phyloP scores from a whole-genome alignment of 164 flowering plant species.

The Macadamia integrifolia region DNA sequence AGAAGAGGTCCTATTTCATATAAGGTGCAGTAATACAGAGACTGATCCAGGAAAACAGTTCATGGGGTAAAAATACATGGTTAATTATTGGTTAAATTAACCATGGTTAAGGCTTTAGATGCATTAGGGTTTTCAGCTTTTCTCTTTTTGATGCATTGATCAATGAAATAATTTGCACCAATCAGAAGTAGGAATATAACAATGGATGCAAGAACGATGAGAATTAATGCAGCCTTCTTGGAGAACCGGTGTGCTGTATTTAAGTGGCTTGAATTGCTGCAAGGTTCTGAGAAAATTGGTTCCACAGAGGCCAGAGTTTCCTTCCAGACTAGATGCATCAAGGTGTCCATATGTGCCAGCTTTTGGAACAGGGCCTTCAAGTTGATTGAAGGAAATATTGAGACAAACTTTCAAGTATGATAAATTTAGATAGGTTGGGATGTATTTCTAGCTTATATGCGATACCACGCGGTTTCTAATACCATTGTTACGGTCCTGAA shows the following conservation, averaged over 20 bases:
- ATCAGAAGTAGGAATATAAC: slow-evolving; percentile 7
- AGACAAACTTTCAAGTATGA: slow-evolving; percentile 21
- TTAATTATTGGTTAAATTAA: too few relatives aligned
- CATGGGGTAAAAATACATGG: too few relatives aligned
- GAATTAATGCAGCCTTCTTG: neutral
- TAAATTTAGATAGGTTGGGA: slow-evolving; percentile 65
- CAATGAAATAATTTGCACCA: neutral
- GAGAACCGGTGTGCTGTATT: slow-evolving; percentile 28
- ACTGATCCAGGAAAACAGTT: too few relatives aligned
- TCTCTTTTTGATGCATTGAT: neutral
- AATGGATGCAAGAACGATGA: neutral
- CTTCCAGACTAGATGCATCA: slow-evolving; percentile 45
- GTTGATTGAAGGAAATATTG: slow-evolving; percentile 74
- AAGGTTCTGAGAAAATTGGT: neutral
- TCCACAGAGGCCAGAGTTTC: slow-evolving; percentile 66
- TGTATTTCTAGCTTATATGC: slow-evolving; percentile 54
- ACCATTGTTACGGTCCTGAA: slow-evolving; percentile 3
- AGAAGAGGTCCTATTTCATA: too few relatives aligned
- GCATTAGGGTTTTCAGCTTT: slow-evolving; percentile 29
- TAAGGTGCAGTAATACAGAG: too few relatives aligned
- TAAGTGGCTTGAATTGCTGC: slow-evolving; percentile 36
- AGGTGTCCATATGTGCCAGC: slow-evolving; percentile 49
- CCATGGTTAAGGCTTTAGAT: slow-evolving; percentile 34
- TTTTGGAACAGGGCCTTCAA: slow-evolving; percentile 51
- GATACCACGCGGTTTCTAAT: slow-evolving; percentile 60